Conservation (phyloP, 1,284 basidiomycete species). For the Trametes hirsuta region DNA sequence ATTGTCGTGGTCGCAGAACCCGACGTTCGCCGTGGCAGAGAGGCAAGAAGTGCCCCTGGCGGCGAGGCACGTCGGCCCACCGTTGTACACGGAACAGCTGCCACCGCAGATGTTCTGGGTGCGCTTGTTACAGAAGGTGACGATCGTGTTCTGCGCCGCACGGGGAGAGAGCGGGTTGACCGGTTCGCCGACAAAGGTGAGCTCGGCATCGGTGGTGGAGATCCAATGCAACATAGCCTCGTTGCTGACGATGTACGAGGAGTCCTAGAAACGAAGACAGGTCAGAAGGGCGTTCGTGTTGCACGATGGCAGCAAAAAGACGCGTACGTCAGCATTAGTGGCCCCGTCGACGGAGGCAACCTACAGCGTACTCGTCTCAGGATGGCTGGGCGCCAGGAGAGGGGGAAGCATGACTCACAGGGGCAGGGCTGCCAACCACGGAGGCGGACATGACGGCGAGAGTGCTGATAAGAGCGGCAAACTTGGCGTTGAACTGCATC, state of each 20-base stretch:
- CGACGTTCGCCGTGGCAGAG: not conserved
- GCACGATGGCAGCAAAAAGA: no score
- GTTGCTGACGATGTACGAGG: not conserved
- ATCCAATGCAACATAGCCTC: not conserved
- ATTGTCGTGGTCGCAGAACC: conserved; percentile 2
- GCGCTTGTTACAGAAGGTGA: conserved; percentile 5
- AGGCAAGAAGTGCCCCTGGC: conserved; percentile 4
- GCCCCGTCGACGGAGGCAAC: no score
- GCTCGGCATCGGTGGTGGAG: conserved; percentile 6
- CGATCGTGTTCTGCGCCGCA: conserved; percentile 1
- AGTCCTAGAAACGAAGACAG: not conserved
- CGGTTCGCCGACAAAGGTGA: conserved; percentile 6
- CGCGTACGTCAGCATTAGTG: no score
- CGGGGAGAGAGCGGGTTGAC: conserved; percentile 1
- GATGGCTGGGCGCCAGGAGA: no score
- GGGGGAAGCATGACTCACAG: no score
- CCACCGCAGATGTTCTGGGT: conserved; percentile 1
- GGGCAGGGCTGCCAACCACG: no score
- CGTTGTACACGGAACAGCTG: conserved; percentile 3
- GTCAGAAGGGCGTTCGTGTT: no score
- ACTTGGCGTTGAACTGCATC: no score
- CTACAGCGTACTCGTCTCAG: no score
- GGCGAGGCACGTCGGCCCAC: conserved; percentile 1
- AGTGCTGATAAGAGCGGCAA: no score
- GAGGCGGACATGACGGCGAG: no score